Evolutionary conservation across 164 flowering plant genomes (phyloP).

Genomic region (Taxillus chinensis): DNA sequence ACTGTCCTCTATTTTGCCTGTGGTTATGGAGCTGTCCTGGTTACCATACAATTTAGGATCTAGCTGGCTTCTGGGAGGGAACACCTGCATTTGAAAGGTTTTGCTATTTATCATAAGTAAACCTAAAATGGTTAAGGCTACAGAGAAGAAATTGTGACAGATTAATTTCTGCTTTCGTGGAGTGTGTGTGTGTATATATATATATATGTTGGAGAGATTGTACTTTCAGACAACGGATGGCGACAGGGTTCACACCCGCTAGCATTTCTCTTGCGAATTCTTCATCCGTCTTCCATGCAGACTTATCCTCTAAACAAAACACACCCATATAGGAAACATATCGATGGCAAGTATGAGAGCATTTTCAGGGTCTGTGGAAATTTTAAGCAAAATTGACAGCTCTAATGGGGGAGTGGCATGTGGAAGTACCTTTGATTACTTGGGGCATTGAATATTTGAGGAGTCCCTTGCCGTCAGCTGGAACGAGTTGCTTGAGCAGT

Average conservation of each 20-base stretch:
- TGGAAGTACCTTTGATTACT: constrained; percentile 41
- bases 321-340: no score
- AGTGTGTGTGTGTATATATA: no score
- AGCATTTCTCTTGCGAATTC: constrained; percentile 84
- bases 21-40: constrained; percentile 34
- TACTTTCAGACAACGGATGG: constrained; percentile 47
- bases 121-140: no score
- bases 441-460: constrained; percentile 60
- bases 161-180: no score
- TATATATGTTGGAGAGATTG: no score
- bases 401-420: no score
- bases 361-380: no score
- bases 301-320: constrained; percentile 33
- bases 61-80: constrained; percentile 45
- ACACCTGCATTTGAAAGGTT: background rate
- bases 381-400: no score
- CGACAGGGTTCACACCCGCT: constrained; percentile 66
- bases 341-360: no score
- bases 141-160: no score
- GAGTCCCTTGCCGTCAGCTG: constrained; percentile 32
- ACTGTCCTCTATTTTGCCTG: constrained; percentile 20
- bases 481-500: constrained; percentile 35
- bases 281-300: constrained; percentile 74
- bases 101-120: background rate
- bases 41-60: constrained; percentile 32